Base-by-base conservation (phyloP, 805 yeast genomes). In the Wickerhamiella nectarea region DNA sequence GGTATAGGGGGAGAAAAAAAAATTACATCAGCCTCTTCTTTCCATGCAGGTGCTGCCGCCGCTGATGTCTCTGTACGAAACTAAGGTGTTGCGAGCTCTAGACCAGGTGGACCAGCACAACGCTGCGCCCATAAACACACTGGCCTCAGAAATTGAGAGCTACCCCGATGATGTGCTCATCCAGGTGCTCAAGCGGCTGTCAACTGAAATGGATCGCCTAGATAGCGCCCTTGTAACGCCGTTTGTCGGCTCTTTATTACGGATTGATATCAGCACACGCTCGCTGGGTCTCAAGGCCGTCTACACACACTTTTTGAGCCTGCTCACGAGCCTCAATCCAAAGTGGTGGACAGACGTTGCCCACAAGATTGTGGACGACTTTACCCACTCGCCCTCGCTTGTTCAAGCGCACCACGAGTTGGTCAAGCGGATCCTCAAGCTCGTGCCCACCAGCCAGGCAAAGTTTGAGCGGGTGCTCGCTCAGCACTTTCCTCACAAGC, bases 321-420 rank as follows among this genome's bases (percentile, higher is more conserved):
- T 87, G 21, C 68, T 89, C 43, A 82, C 87, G 31, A 80, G 94
- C 3, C 80, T 89, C 37, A 69, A 78, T 48, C 97, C 97, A 6
- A 83, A 78, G 59, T 89, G 94, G 83, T 77, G 91, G 75, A 72
- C 74, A 49, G 93, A 83, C 47, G 83, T 89, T n/a, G 76, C 82
- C 17, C 66, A 69, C 47, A 71, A 74, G 46, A 61, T 89, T n/a
- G 71, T 86, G 9, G 53, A 68, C 15, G 85, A 77, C 53, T 81
- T 89, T 53, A 62, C 57, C 1, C 17, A 48, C 51, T 34, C 45
- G 2, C 38, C 36, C 2, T 40, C 67, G 66, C 41, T 46, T 2
- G 50, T 56, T 20, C 54, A 54, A 38, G 51, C 76, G 50, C 80
- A 77, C 60, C 96, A 89, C 63, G 68, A 69, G 11, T 68, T 83